These are phyloP conservation scores for Arxiozyma bovina DNA, from an alignment of 1,139 yeast genomes.

Conservation along the genomic window DNA sequence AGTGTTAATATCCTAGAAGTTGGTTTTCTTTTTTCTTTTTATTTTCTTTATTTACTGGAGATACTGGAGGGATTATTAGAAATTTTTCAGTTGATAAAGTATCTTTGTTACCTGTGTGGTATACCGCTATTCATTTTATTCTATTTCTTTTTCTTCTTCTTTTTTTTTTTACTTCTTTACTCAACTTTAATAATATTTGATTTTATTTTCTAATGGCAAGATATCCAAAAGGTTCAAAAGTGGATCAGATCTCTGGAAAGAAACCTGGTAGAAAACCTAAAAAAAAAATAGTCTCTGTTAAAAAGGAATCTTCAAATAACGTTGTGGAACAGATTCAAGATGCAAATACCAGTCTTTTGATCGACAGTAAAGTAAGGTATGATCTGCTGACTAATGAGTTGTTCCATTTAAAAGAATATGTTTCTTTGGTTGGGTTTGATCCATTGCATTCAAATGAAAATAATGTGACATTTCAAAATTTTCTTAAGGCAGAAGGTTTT, in stretches of 20 bases:
- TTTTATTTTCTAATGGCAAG: slow-evolving; percentile 1
- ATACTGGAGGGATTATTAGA: neutral
- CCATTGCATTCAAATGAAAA: slow-evolving; percentile 26
- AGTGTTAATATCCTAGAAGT: neutral
- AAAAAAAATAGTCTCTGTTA: neutral
- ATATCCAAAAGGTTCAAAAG: neutral
- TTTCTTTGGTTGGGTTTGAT: slow-evolving; percentile 34
- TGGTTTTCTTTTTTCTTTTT: neutral
- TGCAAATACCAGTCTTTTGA: neutral
- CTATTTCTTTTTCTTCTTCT: too few relatives aligned
- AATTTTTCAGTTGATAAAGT: too few relatives aligned
- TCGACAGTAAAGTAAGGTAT: slow-evolving; percentile 22
- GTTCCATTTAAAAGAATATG: slow-evolving; percentile 38
- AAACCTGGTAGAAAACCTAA: neutral
- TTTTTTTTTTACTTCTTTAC: too few relatives aligned
- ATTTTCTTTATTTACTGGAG: too few relatives aligned
- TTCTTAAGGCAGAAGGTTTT: slow-evolving; percentile 20
- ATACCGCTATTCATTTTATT: neutral
- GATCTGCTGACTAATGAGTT: slow-evolving; percentile 36
- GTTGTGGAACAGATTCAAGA: neutral
- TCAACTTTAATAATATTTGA: neutral
- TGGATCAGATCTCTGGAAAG: neutral
- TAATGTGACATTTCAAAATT: slow-evolving; percentile 25
- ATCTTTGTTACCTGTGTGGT: neutral
- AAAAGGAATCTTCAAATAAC: neutral